phyloP scores from a whole-genome alignment of 2,329 filamentous ascomycete species.

The Diaporthe longicolla region DNA sequence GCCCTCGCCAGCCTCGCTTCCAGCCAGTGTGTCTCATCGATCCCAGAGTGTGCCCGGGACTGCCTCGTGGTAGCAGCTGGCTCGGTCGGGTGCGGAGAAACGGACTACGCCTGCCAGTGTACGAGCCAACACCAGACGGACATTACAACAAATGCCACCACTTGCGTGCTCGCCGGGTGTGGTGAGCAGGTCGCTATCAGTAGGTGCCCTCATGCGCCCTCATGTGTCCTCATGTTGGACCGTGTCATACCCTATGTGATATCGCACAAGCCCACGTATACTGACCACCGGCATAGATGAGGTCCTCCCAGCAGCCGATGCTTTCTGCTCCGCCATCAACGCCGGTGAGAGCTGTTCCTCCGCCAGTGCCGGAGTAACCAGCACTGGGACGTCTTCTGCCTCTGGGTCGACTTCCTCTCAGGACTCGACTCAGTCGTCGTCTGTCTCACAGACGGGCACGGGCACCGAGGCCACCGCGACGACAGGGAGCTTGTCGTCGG shows the following conservation, averaged over 20 bases:
- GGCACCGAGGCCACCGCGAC: neutral
- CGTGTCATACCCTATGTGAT: neutral
- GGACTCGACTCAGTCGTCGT: neutral
- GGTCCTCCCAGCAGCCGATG: slow-evolving; percentile 26
- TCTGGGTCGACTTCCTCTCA: neutral
- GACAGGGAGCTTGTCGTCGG: neutral
- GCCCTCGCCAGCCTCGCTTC: slow-evolving; percentile 21
- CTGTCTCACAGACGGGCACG: neutral
- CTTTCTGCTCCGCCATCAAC: slow-evolving; percentile 37
- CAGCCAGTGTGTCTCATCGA: slow-evolving; percentile 35
- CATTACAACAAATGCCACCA: slow-evolving; percentile 27
- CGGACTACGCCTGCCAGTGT: slow-evolving; percentile 35
- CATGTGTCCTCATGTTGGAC: neutral
- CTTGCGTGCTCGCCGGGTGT: slow-evolving; percentile 33
- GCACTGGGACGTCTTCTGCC: neutral
- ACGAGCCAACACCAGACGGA: slow-evolving; percentile 13
- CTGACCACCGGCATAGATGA: slow-evolving; percentile 1
- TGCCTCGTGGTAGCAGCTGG: slow-evolving; percentile 16
- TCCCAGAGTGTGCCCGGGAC: slow-evolving; percentile 35
- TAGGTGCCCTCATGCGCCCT: neutral
- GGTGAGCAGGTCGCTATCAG: slow-evolving; percentile 23
- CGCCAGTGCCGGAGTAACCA: slow-evolving; percentile 9
- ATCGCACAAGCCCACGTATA: neutral
- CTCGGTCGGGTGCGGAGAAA: slow-evolving; percentile 28
- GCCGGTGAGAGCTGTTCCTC: slow-evolving; percentile 35